A percentile compares a stretch with the other conserved stretches of the same genome.
Evolutionary conservation across 2,329 filamentous ascomycete species (phyloP).

Genomic region (Colletotrichum lentis): DNA sequence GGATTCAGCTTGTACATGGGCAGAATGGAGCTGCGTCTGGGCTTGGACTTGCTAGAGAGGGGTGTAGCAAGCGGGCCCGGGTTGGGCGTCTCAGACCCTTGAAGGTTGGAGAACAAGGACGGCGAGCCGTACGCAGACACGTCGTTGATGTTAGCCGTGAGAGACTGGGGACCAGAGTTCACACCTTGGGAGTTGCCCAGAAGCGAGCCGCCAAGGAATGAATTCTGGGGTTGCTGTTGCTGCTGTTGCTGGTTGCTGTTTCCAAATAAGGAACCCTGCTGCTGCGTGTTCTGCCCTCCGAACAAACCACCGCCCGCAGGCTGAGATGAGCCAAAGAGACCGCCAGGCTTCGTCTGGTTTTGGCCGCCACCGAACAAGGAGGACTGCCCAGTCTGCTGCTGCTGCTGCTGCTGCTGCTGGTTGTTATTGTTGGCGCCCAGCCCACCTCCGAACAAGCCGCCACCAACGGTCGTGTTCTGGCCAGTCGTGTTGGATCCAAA

Average conservation of each 20-base stretch:
- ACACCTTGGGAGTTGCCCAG: slow-evolving; percentile 64
- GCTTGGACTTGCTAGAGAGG: slow-evolving; percentile 76
- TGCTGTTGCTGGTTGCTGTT: slow-evolving; percentile 59
- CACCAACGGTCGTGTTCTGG: slow-evolving; percentile 45
- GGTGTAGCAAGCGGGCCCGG: slow-evolving; percentile 93
- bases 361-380: slow-evolving; percentile 63
- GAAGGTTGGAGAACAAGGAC: slow-evolving; percentile 81
- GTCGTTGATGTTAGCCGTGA: slow-evolving; percentile 83
- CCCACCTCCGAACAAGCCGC: slow-evolving; percentile 64
- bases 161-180: slow-evolving; percentile 57
- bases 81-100: slow-evolving; percentile 68
- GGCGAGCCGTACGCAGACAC: slow-evolving; percentile 90
- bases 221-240: slow-evolving; percentile 56
- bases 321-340: slow-evolving; percentile 61
- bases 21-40: slow-evolving; percentile 80
- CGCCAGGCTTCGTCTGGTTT: slow-evolving; percentile 63
- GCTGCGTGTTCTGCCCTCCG: slow-evolving; percentile 57
- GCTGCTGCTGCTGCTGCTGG: slow-evolving; percentile 47
- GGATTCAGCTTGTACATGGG: slow-evolving; percentile 90
- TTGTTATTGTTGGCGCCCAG: slow-evolving; percentile 43
- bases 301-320: slow-evolving; percentile 62
- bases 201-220: slow-evolving; percentile 61
- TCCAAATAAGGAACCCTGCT: slow-evolving; percentile 58
- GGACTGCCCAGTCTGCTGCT: slow-evolving; percentile 51
- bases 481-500: slow-evolving; percentile 52